Percentiles rank a stretch among this genome's conserved stretches.
Conservation (phyloP, 1,139 yeast genomes). For the Taphrina flavorubra region DNA sequence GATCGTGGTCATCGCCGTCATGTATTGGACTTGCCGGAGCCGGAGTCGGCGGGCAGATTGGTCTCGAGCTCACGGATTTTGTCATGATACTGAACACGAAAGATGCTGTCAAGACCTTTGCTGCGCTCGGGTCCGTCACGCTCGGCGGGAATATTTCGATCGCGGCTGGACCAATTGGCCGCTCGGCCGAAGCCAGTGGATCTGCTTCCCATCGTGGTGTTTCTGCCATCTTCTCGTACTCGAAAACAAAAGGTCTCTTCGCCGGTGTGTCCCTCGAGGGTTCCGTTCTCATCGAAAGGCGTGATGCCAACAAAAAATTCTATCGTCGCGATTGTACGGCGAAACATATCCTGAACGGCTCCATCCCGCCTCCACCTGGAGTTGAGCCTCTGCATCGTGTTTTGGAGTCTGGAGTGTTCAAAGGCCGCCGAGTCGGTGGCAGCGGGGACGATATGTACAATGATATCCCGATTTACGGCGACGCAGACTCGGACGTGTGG, state of each 20-base stretch:
- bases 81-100: slow-evolving; percentile 86
- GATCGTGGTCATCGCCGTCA: slow-evolving; percentile 96
- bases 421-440: slow-evolving; percentile 60
- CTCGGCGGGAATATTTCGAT: slow-evolving; percentile 93
- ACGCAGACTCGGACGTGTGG: slow-evolving; percentile 50
- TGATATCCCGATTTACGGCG: slow-evolving; percentile 67
- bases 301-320: slow-evolving; percentile 95
- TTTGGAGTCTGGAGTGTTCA: slow-evolving; percentile 81
- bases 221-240: slow-evolving; percentile 89
- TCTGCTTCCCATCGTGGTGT: slow-evolving; percentile 87
- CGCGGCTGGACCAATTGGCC: slow-evolving; percentile 98
- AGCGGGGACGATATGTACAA: slow-evolving; percentile 68
- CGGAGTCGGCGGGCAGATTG: slow-evolving; percentile 95
- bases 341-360: slow-evolving; percentile 77
- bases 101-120: slow-evolving; percentile 91
- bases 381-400: slow-evolving; percentile 87
- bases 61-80: slow-evolving; percentile 95
- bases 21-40: slow-evolving; percentile 90
- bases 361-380: slow-evolving; percentile 91
- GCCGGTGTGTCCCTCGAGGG: slow-evolving; percentile 98
- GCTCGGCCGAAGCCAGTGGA: slow-evolving; percentile 98
- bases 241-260: slow-evolving; percentile 93
- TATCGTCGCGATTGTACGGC: slow-evolving; percentile 90
- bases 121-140: slow-evolving; percentile 92
- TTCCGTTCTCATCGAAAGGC: slow-evolving; percentile 88